Conservation (phyloP, 345 rosid species). For the Xanthoceras sorbifolium region DNA sequence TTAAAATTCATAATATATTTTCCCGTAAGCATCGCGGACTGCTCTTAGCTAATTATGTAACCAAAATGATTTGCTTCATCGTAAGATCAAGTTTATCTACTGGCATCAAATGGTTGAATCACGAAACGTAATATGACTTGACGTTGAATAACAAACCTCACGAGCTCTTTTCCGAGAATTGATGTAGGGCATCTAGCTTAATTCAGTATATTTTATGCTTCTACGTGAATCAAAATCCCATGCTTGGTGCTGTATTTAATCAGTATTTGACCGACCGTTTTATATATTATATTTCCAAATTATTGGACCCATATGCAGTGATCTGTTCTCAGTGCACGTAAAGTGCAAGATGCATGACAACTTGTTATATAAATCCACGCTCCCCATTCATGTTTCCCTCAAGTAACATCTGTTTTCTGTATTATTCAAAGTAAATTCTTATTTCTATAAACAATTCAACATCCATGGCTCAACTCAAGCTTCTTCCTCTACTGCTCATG, state of each 20-base stretch:
- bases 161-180: neutral
- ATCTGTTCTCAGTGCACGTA: conserved; percentile 22
- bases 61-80: neutral
- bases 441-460: neutral
- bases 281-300: conserved; percentile 6
- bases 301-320: conserved; percentile 5
- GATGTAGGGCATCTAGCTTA: neutral
- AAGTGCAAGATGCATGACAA: conserved; percentile 22
- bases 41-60: neutral
- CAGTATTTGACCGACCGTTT: conserved; percentile 8
- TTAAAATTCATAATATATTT: neutral
- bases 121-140: neutral
- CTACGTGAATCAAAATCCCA: conserved; percentile 14
- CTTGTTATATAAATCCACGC: conserved; percentile 8
- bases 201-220: neutral
- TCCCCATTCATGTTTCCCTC: neutral
- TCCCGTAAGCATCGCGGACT: conserved; percentile 22
- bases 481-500: conserved; percentile 18
- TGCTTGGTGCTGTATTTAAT: conserved; percentile 1
- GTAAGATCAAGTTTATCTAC: neutral
- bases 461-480: conserved; percentile 30
- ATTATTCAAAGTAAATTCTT: neutral
- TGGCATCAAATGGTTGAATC: neutral
- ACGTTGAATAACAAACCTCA: neutral
- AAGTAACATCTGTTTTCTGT: neutral